A percentile compares a stretch with the other conserved stretches of the same genome.
These are phyloP conservation scores for Leersia perrieri DNA, from an alignment of 176 grass and related monocot species.

Conservation along the genomic window DNA sequence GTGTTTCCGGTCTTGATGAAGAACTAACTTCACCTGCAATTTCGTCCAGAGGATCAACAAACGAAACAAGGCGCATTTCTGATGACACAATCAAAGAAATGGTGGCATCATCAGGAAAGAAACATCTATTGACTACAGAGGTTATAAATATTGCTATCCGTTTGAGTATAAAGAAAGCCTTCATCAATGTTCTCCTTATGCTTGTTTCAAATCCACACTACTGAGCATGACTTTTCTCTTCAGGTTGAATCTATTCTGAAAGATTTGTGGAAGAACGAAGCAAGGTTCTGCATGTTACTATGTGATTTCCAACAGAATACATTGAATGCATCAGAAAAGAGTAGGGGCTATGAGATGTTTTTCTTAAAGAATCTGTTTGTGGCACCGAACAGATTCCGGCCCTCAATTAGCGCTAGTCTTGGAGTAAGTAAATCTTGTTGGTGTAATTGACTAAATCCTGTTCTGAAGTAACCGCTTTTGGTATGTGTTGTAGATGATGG, in stretches of 20 bases:
- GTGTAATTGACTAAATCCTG: constrained; percentile 4
- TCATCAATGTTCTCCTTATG: constrained; percentile 4
- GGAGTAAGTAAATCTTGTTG: constrained; percentile 52
- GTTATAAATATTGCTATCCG: constrained; percentile 33
- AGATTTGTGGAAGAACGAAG: constrained; percentile 77
- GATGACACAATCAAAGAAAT: constrained; percentile 56
- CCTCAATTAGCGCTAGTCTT: constrained; percentile 48
- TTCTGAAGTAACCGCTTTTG: constrained; percentile 22
- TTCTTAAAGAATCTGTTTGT: constrained; percentile 82
- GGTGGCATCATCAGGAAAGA: constrained; percentile 55
- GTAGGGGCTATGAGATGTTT: constrained; percentile 79
- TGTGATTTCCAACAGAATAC: constrained; percentile 77
- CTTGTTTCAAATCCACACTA: not conserved
- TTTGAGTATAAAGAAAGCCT: constrained; percentile 15
- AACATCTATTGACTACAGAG: constrained; percentile 71
- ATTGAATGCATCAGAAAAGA: constrained; percentile 42
- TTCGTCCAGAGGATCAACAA: constrained; percentile 27
- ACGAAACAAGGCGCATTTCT: constrained; percentile 30
- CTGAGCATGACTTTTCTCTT: constrained; percentile 25
- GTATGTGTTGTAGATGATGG: constrained; percentile 54
- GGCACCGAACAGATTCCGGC: constrained; percentile 82
- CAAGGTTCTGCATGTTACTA: constrained; percentile 64
- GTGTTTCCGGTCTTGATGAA: constrained; percentile 53
- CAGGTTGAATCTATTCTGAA: constrained; percentile 83
- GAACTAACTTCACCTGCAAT: constrained; percentile 21